Evolutionary conservation across 306 rosid species (phyloP).

Genomic region (Pyrus betulifolia): DNA sequence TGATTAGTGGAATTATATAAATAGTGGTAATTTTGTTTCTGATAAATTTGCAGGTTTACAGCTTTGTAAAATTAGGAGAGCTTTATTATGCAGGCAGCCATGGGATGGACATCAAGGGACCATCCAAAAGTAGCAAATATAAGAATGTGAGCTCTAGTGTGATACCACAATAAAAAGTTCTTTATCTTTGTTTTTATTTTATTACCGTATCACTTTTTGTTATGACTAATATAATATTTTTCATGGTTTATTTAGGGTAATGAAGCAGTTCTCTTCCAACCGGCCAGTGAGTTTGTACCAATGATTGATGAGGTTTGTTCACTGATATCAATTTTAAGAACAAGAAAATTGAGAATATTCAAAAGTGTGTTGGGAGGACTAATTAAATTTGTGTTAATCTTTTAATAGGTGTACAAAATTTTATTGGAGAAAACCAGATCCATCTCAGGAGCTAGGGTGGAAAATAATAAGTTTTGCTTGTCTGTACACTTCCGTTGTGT

Average conservation of each 20-base stretch:
- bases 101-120: slow-evolving; percentile 96
- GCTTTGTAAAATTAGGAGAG: slow-evolving; percentile 65
- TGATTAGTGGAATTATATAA: not conserved
- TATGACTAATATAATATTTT: not conserved
- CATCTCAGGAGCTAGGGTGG: slow-evolving; percentile 76
- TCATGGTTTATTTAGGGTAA: slow-evolving; percentile 44
- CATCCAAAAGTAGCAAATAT: slow-evolving; percentile 42
- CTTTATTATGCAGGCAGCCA: slow-evolving; percentile 95
- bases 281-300: slow-evolving; percentile 76
- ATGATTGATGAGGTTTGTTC: slow-evolving; percentile 74
- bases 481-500: slow-evolving; percentile 96
- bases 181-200: not conserved
- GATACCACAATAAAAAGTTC: not conserved
- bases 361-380: not conserved
- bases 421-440: slow-evolving; percentile 61
- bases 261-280: slow-evolving; percentile 51
- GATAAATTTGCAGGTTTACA: slow-evolving; percentile 48
- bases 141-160: slow-evolving; percentile 40
- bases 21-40: not conserved
- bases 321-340: not conserved
- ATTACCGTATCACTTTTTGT: slow-evolving; percentile 1
- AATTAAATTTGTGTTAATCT: not conserved
- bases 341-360: not conserved
- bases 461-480: slow-evolving; percentile 80
- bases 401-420: slow-evolving; percentile 51